Evolutionary conservation across 2,329 filamentous ascomycete genomes (phyloP), one percentile per base, ranked within the genome.

Genomic region (Neurospora sp.): DNA sequence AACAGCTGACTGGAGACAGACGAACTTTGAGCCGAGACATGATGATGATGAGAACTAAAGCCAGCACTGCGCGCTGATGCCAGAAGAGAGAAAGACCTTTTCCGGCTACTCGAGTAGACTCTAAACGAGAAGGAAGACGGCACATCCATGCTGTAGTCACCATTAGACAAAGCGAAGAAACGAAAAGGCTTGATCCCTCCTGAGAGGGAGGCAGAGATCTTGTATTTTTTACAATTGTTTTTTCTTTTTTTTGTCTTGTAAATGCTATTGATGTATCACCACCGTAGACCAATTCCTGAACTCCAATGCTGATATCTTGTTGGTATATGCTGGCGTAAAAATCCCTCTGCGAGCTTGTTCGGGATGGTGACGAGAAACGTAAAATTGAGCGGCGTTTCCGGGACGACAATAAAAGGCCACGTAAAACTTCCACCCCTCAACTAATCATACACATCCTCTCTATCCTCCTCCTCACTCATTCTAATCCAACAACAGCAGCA

Each of bases 11-110:
- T 83, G 74, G 80, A 73, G 68, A 68, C 2, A 91, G 88, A 78
- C 90, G 69, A 91, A 91, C 74, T 92, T 91, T 73, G 86, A 91
- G 77, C 87, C 89, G n/a, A 81, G 83, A 68, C 86, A 89, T 73
- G 85, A 89, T 67, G 85, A 88, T 36, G 83, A 85, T 67, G 72
- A 72, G 38, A 38, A 72, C 37, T 70, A 69, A 52, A 19, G 8
- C 23, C 28, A 11, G 33, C 57, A 33, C 28, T 6, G 28, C 28
- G 5, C 33, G 28, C 37, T 69, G 12, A 1, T 38, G 23, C 19
- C 4, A 62, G 12, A 37, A 65, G 28, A 37, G 33, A 19, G 19
- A 28, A 12, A 8, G 52, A 28, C 15, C n/a, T 38, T 8, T 39
- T 43, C 0, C 3, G 3, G 43, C 19, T 6, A 23, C 23, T 17